Percentiles rank a stretch among this genome's conserved stretches.
Conservation (phyloP, 78 protist species). For the Bodo saltans region DNA sequence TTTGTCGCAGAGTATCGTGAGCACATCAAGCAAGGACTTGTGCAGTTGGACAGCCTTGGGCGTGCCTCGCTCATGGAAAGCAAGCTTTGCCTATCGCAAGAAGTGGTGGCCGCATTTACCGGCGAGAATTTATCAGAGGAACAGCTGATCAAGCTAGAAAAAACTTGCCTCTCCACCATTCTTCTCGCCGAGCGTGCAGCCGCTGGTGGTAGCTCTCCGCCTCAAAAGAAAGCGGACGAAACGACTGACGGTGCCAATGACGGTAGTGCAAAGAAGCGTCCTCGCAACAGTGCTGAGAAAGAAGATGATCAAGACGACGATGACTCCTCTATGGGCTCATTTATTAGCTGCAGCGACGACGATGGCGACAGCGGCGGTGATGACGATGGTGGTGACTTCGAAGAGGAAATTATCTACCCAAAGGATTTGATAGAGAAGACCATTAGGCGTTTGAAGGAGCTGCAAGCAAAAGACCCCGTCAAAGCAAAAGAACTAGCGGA, state of each 20-base stretch:
- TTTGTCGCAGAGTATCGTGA: slow-evolving; percentile 7
- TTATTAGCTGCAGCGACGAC: background rate
- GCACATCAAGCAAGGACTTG: slow-evolving; percentile 28
- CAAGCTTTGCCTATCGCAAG: slow-evolving; percentile 19
- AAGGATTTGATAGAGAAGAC: too few species aligned
- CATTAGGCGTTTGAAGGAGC: too few species aligned
- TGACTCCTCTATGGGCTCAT: background rate
- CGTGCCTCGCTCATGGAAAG: background rate
- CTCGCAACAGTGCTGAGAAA: background rate
- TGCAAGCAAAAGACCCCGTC: too few species aligned
- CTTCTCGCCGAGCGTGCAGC: slow-evolving; percentile 30
- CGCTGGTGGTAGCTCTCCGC: background rate
- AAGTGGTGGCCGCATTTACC: slow-evolving; percentile 26
- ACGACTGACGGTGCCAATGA: background rate
- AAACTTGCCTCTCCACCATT: slow-evolving; percentile 15
- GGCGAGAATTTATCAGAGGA: background rate
- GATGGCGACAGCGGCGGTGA: background rate
- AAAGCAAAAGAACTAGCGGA: too few species aligned
- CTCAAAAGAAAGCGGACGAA: background rate
- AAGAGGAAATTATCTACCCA: too few species aligned
- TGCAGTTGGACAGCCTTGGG: background rate
- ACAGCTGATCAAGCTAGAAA: slow-evolving; percentile 31
- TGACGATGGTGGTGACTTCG: background rate
- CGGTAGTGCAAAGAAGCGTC: background rate
- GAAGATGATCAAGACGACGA: background rate